A percentile compares a stretch with the other conserved stretches of the same genome.
Evolutionary conservation across 2,329 filamentous ascomycete genomes (phyloP).

Genomic region (Pseudogymnoascus sp.): DNA sequence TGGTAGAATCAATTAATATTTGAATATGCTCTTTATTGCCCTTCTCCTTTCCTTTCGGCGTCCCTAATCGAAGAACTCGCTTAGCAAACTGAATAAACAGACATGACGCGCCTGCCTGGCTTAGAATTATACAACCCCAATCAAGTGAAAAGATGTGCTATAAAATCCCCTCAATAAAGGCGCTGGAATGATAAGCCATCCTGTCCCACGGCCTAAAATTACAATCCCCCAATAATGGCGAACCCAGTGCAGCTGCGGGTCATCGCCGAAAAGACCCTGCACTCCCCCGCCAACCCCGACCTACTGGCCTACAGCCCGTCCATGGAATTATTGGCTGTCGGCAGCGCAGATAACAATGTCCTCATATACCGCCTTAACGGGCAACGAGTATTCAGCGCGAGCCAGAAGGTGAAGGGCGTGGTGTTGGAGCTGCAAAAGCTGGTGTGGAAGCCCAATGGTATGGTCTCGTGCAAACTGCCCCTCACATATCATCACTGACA

Average conservation of each 20-base stretch:
- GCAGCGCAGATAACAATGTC: constrained; percentile 60
- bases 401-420: constrained; percentile 29
- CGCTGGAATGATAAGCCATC: neutral
- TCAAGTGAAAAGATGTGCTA: neutral
- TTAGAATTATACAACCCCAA: neutral
- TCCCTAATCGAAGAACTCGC: neutral
- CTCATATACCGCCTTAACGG: constrained; percentile 73
- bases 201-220: neutral
- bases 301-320: constrained; percentile 72
- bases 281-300: constrained; percentile 45
- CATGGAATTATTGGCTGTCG: constrained; percentile 75
- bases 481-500: neutral
- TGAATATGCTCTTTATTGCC: neutral
- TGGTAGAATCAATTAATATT: neutral
- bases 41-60: neutral
- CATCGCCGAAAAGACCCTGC: constrained; percentile 51
- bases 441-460: constrained; percentile 31
- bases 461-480: neutral
- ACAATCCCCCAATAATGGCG: constrained; percentile 6
- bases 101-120: neutral
- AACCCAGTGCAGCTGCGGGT: constrained; percentile 35
- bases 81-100: constrained; percentile 8
- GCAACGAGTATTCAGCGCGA: constrained; percentile 55
- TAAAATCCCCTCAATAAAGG: neutral
- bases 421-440: constrained; percentile 33